A percentile compares a stretch with the other conserved stretches of the same genome.
Evolutionary conservation across 106 monocot genomes (phyloP).

Genomic region (Dioscorea dumetorum): DNA sequence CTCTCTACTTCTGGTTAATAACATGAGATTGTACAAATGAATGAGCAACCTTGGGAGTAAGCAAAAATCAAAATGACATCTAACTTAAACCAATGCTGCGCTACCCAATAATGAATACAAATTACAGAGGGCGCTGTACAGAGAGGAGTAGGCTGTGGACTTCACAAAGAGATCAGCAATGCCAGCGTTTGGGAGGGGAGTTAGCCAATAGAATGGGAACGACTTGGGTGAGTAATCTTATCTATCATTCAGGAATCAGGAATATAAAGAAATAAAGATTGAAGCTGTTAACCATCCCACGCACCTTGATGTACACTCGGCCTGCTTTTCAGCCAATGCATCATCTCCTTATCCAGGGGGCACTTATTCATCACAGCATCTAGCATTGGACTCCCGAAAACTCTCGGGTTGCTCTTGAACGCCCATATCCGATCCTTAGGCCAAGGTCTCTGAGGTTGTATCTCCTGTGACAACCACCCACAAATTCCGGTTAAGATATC

Average conservation of each 20-base stretch:
- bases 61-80: neutral
- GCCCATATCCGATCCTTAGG: slow-evolving; percentile 90
- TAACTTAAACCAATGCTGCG: slow-evolving; percentile 11
- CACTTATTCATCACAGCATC: slow-evolving; percentile 64
- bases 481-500: too few species aligned
- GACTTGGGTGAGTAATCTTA: neutral
- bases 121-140: slow-evolving; percentile 15
- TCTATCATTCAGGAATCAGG: neutral
- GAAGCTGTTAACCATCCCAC: slow-evolving; percentile 22
- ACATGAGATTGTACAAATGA: slow-evolving; percentile 4
- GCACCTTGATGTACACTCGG: slow-evolving; percentile 48
- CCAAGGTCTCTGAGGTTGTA: slow-evolving; percentile 85
- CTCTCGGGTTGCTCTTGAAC: slow-evolving; percentile 43
- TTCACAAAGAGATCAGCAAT: neutral
- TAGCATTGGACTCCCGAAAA: slow-evolving; percentile 91
- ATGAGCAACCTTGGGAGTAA: neutral
- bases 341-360: slow-evolving; percentile 69
- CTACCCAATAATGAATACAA: slow-evolving; percentile 16
- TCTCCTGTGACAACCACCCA: slow-evolving; percentile 43
- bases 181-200: neutral
- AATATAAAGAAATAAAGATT: neutral
- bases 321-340: slow-evolving; percentile 71
- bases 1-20: too few species aligned
- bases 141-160: slow-evolving; percentile 1
- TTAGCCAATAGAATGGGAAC: neutral